Conservation (phyloP, 495 filamentous ascomycete species). For the Penicillium cataractarum region DNA sequence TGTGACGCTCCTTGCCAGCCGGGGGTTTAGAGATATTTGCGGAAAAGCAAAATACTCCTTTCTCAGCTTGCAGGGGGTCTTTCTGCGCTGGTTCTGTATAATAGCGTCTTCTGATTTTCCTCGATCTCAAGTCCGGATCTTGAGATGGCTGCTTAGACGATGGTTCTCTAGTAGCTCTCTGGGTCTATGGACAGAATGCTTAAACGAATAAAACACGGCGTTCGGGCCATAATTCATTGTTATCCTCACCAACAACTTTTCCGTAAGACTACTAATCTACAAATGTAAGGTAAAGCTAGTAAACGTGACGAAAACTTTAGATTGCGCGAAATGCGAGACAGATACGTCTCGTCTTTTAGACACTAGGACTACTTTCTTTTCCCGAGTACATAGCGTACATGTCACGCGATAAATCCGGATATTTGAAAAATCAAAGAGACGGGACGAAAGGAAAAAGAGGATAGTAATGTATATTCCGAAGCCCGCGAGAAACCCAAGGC, state of each 20-base stretch:
- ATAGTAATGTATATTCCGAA: slow-evolving; percentile 27
- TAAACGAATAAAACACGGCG: slow-evolving; percentile 9
- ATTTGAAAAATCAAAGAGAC: not conserved
- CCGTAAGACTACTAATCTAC: not conserved
- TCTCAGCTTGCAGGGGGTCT: not conserved
- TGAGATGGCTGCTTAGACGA: not conserved
- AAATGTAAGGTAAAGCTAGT: not conserved
- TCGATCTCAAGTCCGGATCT: not conserved
- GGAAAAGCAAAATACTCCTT: not conserved
- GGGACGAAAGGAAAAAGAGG: slow-evolving; percentile 18
- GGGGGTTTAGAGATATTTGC: not conserved
- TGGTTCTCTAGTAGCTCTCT: not conserved
- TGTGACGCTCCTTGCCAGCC: not conserved
- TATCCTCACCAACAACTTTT: not conserved
- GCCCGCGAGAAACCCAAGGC: slow-evolving; percentile 32
- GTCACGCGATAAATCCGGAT: slow-evolving; percentile 3
- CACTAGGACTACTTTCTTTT: slow-evolving; percentile 19
- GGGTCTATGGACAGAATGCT: slow-evolving; percentile 1
- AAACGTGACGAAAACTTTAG: not conserved
- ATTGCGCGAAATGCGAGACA: not conserved
- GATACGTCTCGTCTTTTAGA: slow-evolving; percentile 9
- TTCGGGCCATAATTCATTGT: not conserved
- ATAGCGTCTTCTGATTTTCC: slow-evolving; percentile 27
- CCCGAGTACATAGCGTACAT: slow-evolving; percentile 7
- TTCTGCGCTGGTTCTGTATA: slow-evolving; percentile 25